Evolutionary conservation across 2,329 filamentous ascomycete species (phyloP), one percentile per base, ranked within the genome.

Genomic region (Acrocalymma vagum): DNA sequence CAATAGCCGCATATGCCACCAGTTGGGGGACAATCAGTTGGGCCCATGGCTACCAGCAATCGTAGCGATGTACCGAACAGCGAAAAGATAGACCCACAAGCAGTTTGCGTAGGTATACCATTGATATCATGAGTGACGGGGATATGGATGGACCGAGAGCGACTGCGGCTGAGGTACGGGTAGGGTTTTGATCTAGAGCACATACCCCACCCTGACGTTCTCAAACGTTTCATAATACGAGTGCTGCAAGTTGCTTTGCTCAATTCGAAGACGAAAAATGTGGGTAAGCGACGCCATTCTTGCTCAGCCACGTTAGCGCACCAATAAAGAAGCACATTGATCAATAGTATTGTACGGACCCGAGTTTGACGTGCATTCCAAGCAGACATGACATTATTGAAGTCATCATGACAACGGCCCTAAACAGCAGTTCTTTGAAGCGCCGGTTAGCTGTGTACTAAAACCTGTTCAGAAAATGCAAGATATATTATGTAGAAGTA

Each of bases 211-310:
- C n/a, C n/a, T n/a, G n/a, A n/a, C n/a, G n/a, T n/a, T 15, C 23
- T 37, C 24, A 21, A 17, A 40, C 32, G 43, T 47, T 47, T 50
- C 43, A 47, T 33, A 23, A 32, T 40, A 39, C 43, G 39, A 49
- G 21, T 28, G 35, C n/a, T 39, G 38, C 40, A 30, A 21, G 22
- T 18, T 37, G 33, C 37, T 29, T 28, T 29, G 29, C 29, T 25
- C 27, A 38, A 21, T 35, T n/a, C n/a, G n/a, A n/a, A n/a, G n/a
- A n/a, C n/a, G n/a, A n/a, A n/a, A n/a, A n/a, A n/a, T n/a, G n/a
- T n/a, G n/a, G n/a, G n/a, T n/a, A n/a, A n/a, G n/a, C n/a, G n/a
- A n/a, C n/a, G n/a, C n/a, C n/a, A n/a, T n/a, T n/a, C n/a, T n/a
- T n/a, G n/a, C n/a, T n/a, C n/a, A n/a, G n/a, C n/a, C n/a, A n/a